phyloP scores from a whole-genome alignment of 495 filamentous ascomycete genomes.

The Aspergillus saccharolyticus region DNA sequence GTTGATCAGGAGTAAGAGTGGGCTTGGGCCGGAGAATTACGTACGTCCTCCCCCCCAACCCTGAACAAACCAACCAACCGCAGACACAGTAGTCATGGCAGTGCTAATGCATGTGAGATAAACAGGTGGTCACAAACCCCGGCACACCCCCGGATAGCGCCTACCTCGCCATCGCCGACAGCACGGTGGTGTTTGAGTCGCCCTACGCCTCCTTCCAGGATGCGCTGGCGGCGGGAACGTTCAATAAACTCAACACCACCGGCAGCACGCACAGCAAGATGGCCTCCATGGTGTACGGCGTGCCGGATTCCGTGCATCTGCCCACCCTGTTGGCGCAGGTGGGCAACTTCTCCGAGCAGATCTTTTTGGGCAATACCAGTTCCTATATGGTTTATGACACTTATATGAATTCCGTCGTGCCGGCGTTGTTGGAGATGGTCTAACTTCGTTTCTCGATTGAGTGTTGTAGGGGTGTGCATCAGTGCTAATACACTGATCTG shows the following conservation, averaged over 20 bases:
- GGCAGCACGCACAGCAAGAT: conserved; percentile 8
- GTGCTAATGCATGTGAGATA: too few species aligned
- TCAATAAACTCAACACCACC: conserved; percentile 7
- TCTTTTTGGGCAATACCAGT: conserved; percentile 2
- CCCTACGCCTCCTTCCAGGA: conserved; percentile 19
- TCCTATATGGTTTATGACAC: not conserved
- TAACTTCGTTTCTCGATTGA: not conserved
- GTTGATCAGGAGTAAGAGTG: conserved; percentile 11
- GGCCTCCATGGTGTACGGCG: conserved; percentile 20
- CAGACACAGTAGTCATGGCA: too few species aligned
- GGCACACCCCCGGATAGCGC: conserved; percentile 23
- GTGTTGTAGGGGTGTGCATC: too few species aligned
- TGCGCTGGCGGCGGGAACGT: not conserved
- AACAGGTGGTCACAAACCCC: conserved; percentile 32
- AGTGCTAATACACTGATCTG: too few species aligned
- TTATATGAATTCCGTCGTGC: not conserved
- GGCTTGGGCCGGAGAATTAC: conserved; percentile 16
- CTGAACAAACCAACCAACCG: too few species aligned
- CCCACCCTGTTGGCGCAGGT: not conserved
- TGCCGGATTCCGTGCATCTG: conserved; percentile 9
- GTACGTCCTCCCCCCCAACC: conserved; percentile 7
- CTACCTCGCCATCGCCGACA: conserved; percentile 17
- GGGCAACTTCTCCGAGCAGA: conserved; percentile 1
- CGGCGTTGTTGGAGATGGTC: not conserved
- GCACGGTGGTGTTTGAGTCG: conserved; percentile 25